These are phyloP conservation scores for Tetragonia tetragonoides DNA, from an alignment of 148 eudicot species.

Conservation along the genomic window DNA sequence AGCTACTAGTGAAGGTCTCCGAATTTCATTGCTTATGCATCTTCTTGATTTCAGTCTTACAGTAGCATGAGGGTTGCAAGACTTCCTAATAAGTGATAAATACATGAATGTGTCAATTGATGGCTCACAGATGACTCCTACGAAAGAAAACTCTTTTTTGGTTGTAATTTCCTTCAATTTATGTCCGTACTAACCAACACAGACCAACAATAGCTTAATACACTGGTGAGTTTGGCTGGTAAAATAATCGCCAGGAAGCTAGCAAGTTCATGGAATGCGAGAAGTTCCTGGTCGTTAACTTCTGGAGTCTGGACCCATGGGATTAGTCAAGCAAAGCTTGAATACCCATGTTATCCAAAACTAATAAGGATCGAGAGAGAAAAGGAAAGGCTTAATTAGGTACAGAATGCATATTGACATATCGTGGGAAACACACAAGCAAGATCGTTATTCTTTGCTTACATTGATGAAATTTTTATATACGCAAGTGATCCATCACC, in stretches of 20 bases:
- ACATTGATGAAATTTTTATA: no score
- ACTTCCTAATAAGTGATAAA: background rate
- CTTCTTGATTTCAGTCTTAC: conserved; percentile 1
- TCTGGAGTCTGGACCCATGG: no score
- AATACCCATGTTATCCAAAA: no score
- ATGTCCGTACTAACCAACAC: background rate
- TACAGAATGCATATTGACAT: background rate
- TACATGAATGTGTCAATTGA: background rate
- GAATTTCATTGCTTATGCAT: conserved; percentile 2
- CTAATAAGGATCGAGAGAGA: background rate
- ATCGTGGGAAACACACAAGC: background rate
- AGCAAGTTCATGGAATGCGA: background rate
- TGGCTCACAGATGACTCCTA: background rate
- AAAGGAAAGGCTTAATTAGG: background rate
- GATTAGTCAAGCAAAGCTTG: no score
- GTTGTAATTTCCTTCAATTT: background rate
- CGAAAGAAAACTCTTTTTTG: background rate
- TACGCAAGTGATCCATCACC: no score
- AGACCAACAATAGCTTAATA: background rate
- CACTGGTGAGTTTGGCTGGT: background rate
- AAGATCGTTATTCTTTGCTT: no score
- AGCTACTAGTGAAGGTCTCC: conserved; percentile 24
- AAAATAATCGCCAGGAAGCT: background rate
- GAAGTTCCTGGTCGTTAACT: background rate
- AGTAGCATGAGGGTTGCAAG: background rate